Percentiles rank a stretch among this genome's conserved stretches.
These are phyloP conservation scores for Xylaria sp. DNA, from an alignment of 2,329 filamentous ascomycete species.

Conservation along the genomic window DNA sequence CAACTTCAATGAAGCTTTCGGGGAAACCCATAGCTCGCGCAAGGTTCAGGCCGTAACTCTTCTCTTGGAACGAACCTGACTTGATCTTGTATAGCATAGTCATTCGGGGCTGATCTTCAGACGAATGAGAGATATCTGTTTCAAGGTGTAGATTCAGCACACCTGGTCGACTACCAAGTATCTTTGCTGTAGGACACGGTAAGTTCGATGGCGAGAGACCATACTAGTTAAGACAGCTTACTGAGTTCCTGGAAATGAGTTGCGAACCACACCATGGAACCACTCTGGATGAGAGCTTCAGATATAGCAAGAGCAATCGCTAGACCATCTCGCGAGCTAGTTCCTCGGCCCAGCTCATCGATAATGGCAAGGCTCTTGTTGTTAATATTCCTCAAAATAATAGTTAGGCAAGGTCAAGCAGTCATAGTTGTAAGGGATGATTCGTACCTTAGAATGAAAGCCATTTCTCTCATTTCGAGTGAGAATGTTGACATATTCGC, in stretches of 20 bases:
- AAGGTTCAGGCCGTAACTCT: conserved; percentile 86
- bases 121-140: conserved; percentile 68
- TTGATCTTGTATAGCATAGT: conserved; percentile 89
- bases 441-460: conserved; percentile 79
- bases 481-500: conserved; percentile 94
- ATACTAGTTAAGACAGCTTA: conserved; percentile 44
- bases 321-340: conserved; percentile 87
- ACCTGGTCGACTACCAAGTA: conserved; percentile 78
- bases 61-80: conserved; percentile 74
- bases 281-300: conserved; percentile 84
- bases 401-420: conserved; percentile 28
- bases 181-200: conserved; percentile 62
- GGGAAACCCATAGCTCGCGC: conserved; percentile 82
- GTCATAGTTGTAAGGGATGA: neutral
- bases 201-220: conserved; percentile 17
- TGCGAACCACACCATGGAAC: conserved; percentile 87
- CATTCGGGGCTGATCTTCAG: conserved; percentile 69
- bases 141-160: conserved; percentile 86
- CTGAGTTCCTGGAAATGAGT: conserved; percentile 89
- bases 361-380: conserved; percentile 82
- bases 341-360: conserved; percentile 92
- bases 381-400: conserved; percentile 72
- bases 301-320: conserved; percentile 91
- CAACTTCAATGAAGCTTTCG: conserved; percentile 71
- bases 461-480: conserved; percentile 94